A percentile compares a stretch with the other conserved stretches of the same genome.
These are phyloP conservation scores for Furcasterigmium sp. DNA, from an alignment of 2,329 filamentous ascomycete species.

Conservation along the genomic window DNA sequence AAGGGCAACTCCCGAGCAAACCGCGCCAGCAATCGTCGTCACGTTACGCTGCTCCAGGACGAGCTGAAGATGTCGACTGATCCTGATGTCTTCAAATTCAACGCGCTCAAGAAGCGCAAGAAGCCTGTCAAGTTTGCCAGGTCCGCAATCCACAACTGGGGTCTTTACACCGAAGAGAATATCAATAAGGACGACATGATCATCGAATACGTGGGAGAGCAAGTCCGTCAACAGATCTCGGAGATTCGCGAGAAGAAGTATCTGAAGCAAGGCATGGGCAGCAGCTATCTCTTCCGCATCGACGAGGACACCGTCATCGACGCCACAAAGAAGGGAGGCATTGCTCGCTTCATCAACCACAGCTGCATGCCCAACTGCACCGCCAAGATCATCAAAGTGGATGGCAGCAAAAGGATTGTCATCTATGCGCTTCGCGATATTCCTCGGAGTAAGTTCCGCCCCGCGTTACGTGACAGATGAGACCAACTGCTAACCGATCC, in stretches of 20 bases:
- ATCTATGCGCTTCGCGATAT: slow-evolving; percentile 98
- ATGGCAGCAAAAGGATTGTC: slow-evolving; percentile 96
- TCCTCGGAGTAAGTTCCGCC: slow-evolving; percentile 68
- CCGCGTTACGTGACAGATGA: neutral
- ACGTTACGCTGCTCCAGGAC: slow-evolving; percentile 90
- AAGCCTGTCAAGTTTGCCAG: slow-evolving; percentile 97
- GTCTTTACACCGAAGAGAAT: slow-evolving; percentile 94
- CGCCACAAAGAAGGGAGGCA: slow-evolving; percentile 96
- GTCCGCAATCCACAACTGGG: slow-evolving; percentile 98
- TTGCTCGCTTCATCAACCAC: slow-evolving; percentile 97
- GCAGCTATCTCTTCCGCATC: slow-evolving; percentile 95
- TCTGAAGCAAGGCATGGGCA: slow-evolving; percentile 92
- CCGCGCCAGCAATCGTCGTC: slow-evolving; percentile 90
- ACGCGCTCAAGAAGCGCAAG: slow-evolving; percentile 98
- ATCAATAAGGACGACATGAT: slow-evolving; percentile 99
- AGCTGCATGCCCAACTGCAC: slow-evolving; percentile 98
- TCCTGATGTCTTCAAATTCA: slow-evolving; percentile 91
- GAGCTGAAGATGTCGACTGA: slow-evolving; percentile 86
- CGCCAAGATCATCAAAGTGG: slow-evolving; percentile 98
- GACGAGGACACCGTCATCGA: slow-evolving; percentile 97
- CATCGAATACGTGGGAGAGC: slow-evolving; percentile 98
- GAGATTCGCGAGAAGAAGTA: slow-evolving; percentile 91
- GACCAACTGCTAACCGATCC: slow-evolving; percentile 15
- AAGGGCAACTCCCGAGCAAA: slow-evolving; percentile 91
- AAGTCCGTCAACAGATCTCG: slow-evolving; percentile 94